Percentiles rank a stretch among this genome's conserved stretches.
Evolutionary conservation across 371 early-diverging fungal genomes (phyloP).

Genomic region (Encephalitozoon cuniculi): DNA sequence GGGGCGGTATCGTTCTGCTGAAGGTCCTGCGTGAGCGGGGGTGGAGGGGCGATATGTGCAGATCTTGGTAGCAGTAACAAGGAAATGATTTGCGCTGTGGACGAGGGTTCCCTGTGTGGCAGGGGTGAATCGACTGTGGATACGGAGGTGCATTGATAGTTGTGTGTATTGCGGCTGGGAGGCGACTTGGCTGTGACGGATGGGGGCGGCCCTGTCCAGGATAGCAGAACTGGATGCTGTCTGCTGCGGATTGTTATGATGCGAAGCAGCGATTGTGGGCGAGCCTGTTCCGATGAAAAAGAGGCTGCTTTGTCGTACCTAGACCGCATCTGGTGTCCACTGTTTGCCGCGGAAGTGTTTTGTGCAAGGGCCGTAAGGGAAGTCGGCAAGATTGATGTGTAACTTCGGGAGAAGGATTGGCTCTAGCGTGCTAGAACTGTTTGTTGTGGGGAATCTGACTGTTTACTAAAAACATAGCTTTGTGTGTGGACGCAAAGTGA

Average conservation of each 20-base stretch:
- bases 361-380: conserved; percentile 24
- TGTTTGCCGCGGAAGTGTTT: conserved; percentile 14
- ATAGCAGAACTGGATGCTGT: not conserved
- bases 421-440: conserved; percentile 44
- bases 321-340: conserved; percentile 36
- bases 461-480: conserved; percentile 70
- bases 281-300: not conserved
- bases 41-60: conserved; percentile 12
- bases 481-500: conserved; percentile 67
- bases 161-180: not conserved
- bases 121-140: conserved; percentile 13
- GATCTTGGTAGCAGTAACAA: conserved; percentile 41
- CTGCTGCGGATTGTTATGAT: not conserved
- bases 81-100: not conserved
- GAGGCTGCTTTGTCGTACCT: conserved; percentile 16
- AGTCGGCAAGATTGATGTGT: conserved; percentile 39
- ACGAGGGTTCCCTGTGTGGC: conserved; percentile 18
- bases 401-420: conserved; percentile 42
- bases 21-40: conserved; percentile 17
- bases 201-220: not conserved
- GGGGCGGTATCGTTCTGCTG: not conserved
- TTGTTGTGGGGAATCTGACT: conserved; percentile 66
- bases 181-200: not conserved
- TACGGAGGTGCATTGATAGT: conserved; percentile 1
- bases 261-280: not conserved